Evolutionary conservation across 768 basidiomycete species (phyloP), one percentile per base, ranked within the genome.

Genomic region (Russula sp.): DNA sequence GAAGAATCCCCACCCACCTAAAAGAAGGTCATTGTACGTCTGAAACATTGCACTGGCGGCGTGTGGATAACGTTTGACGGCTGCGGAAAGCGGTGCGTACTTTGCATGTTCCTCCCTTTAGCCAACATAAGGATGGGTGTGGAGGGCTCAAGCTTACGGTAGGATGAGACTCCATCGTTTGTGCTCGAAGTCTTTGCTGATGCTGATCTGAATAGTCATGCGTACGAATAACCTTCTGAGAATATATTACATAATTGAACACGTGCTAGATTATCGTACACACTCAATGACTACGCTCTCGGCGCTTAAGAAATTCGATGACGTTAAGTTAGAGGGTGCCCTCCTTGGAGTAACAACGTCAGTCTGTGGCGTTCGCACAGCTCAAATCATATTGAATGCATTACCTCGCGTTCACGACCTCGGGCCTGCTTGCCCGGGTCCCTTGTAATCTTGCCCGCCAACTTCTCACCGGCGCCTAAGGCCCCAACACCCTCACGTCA

Each of bases 21-120:
- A 44, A 34, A 63, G 39, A 44, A 66, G 60, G 16, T 68, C 65
- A 11, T 62, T 68, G 61, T 68, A 68, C 8, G 65, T 66, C 42
- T 68, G 67, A 45, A 59, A 68, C 16, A 54, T 42, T 1, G 55
- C 65, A 34, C 58, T 62, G 2, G 65, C 61, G n/a, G 50, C 20
- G 31, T 37, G 50, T 2, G 65, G 60, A 20, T 66, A 68, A 44
- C 34, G 50, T 16, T 51, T 32, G 32, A 68, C 22, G 7, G 31
- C 22, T 8, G 32, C 18, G 4, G 65, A 40, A 6, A 68, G 66
- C 4, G 18, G 6, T 1, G 61, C 8, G 18, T 66, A 68, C 64
- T 66, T 44, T 8, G 27, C n/a, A n/a, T 20, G 13, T 16, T 22
- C 14, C 5, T 20, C 20, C 16, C 14, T 22, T 63, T 11, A 63